Conservation (phyloP, 1,284 basidiomycete species). For the Pseudozyma thailandica region DNA sequence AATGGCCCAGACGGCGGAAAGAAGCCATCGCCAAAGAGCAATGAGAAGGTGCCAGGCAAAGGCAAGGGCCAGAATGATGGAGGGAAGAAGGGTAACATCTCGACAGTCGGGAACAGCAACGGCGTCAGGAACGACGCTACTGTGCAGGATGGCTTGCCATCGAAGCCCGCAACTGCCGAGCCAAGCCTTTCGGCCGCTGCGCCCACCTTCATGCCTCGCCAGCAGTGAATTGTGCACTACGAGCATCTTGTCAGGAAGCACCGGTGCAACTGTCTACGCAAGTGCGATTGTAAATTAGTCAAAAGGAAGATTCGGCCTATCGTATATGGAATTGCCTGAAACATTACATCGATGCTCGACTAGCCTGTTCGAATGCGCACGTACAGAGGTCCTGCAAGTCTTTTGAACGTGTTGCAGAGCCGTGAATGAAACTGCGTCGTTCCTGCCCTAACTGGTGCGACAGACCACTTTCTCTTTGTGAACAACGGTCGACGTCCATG, state of each 20-base stretch:
- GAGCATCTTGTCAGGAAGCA: not conserved
- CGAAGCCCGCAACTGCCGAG: slow-evolving; percentile 13
- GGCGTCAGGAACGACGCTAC: not conserved
- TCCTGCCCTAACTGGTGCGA: too few relatives aligned
- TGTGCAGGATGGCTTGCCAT: slow-evolving; percentile 12
- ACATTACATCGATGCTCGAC: too few relatives aligned
- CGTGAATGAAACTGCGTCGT: too few relatives aligned
- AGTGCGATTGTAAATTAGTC: too few relatives aligned
- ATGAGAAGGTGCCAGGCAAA: slow-evolving; percentile 2
- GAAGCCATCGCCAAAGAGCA: slow-evolving; percentile 11
- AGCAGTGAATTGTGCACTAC: not conserved
- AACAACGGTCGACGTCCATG: too few relatives aligned
- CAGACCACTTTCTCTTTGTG: too few relatives aligned
- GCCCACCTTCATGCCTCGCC: slow-evolving; percentile 29
- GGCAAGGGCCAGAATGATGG: slow-evolving; percentile 5
- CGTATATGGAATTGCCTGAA: too few relatives aligned
- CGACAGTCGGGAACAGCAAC: not conserved
- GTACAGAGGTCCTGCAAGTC: too few relatives aligned
- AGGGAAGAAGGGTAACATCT: not conserved
- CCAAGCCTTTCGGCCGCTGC: slow-evolving; percentile 31
- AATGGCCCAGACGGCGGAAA: slow-evolving; percentile 2
- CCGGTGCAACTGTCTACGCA: too few relatives aligned
- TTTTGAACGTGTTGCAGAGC: too few relatives aligned
- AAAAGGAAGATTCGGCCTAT: too few relatives aligned
- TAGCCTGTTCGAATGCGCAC: too few relatives aligned